phyloP scores from a whole-genome alignment of 2,329 filamentous ascomycete species.

The Paraphoma chrysanthemicola region DNA sequence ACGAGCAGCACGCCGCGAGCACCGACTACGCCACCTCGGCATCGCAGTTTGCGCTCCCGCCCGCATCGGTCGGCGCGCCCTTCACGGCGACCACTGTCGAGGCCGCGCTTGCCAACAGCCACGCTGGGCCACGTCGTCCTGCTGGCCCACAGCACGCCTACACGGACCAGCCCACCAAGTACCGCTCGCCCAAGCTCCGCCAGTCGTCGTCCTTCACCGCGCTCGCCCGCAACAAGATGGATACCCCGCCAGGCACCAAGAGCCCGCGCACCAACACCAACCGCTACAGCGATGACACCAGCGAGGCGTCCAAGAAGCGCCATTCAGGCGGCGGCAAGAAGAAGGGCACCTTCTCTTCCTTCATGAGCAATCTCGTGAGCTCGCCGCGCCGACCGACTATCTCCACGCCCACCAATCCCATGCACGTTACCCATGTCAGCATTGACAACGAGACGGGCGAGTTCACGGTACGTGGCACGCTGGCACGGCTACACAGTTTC shows the following conservation, averaged over 20 bases:
- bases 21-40: constrained; percentile 1
- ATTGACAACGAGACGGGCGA: constrained; percentile 96
- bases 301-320: constrained; percentile 37
- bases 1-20: constrained; percentile 19
- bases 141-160: constrained; percentile 35
- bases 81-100: constrained; percentile 49
- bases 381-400: constrained; percentile 92
- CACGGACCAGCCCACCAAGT: constrained; percentile 30
- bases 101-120: constrained; percentile 28
- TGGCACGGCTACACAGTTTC: neutral
- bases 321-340: constrained; percentile 48
- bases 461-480: constrained; percentile 74
- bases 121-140: constrained; percentile 28
- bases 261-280: constrained; percentile 44
- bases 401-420: constrained; percentile 96
- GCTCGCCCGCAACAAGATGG: constrained; percentile 52
- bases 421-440: constrained; percentile 97
- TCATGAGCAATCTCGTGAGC: constrained; percentile 50
- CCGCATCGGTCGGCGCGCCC: constrained; percentile 38
- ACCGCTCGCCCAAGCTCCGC: constrained; percentile 41
- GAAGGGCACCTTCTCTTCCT: constrained; percentile 50
- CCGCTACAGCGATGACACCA: constrained; percentile 47
- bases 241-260: constrained; percentile 47
- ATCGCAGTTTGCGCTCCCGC: constrained; percentile 13
- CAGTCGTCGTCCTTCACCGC: constrained; percentile 53